A percentile compares a stretch with the other conserved stretches of the same genome.
Conservation (phyloP, 1,139 yeast species). For the Kodamaea alishanica region DNA sequence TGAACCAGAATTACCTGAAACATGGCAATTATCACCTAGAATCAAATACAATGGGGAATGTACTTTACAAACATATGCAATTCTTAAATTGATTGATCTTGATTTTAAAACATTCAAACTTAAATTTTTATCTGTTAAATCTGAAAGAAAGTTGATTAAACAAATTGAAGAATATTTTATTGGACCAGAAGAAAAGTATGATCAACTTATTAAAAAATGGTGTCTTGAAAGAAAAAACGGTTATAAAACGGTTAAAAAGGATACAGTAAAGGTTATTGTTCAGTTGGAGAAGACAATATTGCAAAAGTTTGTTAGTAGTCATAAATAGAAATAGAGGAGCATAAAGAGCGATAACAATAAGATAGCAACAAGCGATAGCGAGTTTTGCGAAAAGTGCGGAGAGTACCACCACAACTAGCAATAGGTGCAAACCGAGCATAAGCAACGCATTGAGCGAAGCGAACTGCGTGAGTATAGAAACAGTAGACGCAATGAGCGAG, state of each 20-base stretch:
- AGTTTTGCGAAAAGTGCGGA: not conserved
- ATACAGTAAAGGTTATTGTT: conserved; percentile 7
- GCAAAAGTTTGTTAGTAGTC: conserved; percentile 7
- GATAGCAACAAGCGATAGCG: not conserved
- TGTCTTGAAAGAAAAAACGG: conserved; percentile 14
- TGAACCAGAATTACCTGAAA: conserved; percentile 17
- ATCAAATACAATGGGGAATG: conserved; percentile 35
- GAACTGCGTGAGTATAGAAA: too few relatives aligned
- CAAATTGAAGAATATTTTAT: conserved; percentile 10
- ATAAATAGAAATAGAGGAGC: not conserved
- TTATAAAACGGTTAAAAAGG: conserved; percentile 9
- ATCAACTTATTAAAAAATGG: conserved; percentile 16
- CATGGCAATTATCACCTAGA: conserved; percentile 37
- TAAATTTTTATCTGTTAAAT: conserved; percentile 8
- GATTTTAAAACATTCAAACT: conserved; percentile 16
- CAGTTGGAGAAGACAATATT: conserved; percentile 17
- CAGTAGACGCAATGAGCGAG: too few relatives aligned
- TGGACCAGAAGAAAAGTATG: conserved; percentile 6
- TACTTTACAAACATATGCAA: conserved; percentile 35
- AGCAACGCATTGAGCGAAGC: too few relatives aligned
- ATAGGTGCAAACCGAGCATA: too few relatives aligned
- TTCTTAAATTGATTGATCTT: conserved; percentile 16
- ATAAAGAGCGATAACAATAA: not conserved
- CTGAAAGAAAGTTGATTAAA: conserved; percentile 12
- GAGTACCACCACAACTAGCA: not conserved